A percentile compares a stretch with the other conserved stretches of the same genome.
phyloP scores from a whole-genome alignment of 1,139 yeast genomes.

The Protomyces inouyei region DNA sequence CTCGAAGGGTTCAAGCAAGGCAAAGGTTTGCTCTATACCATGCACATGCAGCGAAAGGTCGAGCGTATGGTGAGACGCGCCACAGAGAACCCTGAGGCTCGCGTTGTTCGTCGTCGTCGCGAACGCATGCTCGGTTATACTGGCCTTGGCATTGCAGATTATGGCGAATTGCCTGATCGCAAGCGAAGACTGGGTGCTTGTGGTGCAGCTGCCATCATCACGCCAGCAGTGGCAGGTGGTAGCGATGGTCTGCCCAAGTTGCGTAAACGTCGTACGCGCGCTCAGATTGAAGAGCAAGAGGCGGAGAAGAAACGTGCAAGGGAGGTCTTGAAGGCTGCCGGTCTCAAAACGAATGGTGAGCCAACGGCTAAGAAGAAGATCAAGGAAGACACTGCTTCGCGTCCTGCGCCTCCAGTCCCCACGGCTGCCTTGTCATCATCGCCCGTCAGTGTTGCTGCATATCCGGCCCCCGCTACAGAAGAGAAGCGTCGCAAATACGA shows the following conservation, averaged over 20 bases:
- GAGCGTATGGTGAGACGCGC: conserved; percentile 7
- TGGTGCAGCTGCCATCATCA: background rate
- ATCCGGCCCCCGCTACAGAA: background rate
- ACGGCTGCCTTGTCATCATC: background rate
- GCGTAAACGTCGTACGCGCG: conserved; percentile 13
- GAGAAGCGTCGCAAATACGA: background rate
- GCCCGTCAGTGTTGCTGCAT: background rate
- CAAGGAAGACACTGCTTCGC: background rate
- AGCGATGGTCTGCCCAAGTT: conserved; percentile 3
- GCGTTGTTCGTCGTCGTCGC: conserved; percentile 1
- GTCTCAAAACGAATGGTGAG: conserved; percentile 20
- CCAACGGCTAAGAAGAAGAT: background rate
- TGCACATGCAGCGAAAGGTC: conserved; percentile 14
- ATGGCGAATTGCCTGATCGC: conserved; percentile 8
- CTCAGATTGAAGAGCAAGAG: conserved; percentile 1
- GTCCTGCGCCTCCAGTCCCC: background rate
- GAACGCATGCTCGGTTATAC: conserved; percentile 12
- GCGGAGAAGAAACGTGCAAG: conserved; percentile 15
- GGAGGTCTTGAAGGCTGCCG: conserved; percentile 17
- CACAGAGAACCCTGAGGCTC: background rate
- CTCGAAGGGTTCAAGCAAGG: conserved; percentile 8
- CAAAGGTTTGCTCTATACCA: conserved; percentile 4
- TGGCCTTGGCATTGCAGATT: conserved; percentile 17
- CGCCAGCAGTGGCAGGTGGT: background rate
- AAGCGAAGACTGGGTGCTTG: conserved; percentile 12